Evolutionary conservation across 2,329 filamentous ascomycete species (phyloP).

Genomic region (Penicillium sp.): DNA sequence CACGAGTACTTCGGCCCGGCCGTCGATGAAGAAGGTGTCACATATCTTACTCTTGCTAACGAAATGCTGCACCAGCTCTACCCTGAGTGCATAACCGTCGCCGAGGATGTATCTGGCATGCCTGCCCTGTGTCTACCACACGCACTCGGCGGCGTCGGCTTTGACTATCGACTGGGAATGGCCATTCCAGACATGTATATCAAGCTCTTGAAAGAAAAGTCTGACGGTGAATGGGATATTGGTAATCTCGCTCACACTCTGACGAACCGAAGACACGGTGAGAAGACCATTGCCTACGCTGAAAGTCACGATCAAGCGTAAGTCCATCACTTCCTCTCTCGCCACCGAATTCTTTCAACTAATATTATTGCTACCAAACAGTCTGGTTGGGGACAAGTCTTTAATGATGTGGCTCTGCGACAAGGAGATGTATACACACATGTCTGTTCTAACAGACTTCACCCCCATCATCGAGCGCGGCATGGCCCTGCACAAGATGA

Average conservation of each 20-base stretch:
- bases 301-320: slow-evolving; percentile 98
- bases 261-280: slow-evolving; percentile 89
- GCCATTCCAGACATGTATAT: slow-evolving; percentile 99
- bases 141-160: slow-evolving; percentile 86
- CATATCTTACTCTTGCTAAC: slow-evolving; percentile 95
- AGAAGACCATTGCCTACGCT: slow-evolving; percentile 97
- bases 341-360: background rate
- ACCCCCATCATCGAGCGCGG: slow-evolving; percentile 89
- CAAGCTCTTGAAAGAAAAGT: slow-evolving; percentile 93
- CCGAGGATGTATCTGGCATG: slow-evolving; percentile 98
- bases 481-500: slow-evolving; percentile 95
- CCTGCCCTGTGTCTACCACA: slow-evolving; percentile 89
- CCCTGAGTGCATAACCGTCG: slow-evolving; percentile 85
- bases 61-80: slow-evolving; percentile 93
- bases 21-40: slow-evolving; percentile 91
- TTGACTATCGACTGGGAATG: slow-evolving; percentile 97
- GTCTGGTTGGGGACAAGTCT: slow-evolving; percentile 93
- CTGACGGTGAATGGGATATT: slow-evolving; percentile 92
- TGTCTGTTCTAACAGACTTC: slow-evolving; percentile 83
- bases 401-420: slow-evolving; percentile 98
- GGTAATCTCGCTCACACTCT: slow-evolving; percentile 81
- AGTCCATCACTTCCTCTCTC: slow-evolving; percentile 44
- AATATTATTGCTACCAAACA: slow-evolving; percentile 40
- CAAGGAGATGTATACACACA: slow-evolving; percentile 96
- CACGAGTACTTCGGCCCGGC: slow-evolving; percentile 93